Conservation (phyloP, 257 asterid genomes). For the Rehmannia glutinosa region DNA sequence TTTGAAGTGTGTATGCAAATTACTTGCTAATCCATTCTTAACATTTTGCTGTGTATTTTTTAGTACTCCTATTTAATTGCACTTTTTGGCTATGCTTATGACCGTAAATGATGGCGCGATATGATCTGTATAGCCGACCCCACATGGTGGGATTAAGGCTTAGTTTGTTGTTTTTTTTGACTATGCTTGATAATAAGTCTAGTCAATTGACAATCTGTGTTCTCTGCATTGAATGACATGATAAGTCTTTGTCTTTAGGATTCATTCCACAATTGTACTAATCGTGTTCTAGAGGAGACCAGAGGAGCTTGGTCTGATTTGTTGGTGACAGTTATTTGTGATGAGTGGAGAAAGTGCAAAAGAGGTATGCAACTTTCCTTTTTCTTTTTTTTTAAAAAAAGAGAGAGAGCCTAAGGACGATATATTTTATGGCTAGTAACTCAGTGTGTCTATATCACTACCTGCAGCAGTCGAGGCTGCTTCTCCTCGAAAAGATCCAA, state of each 20-base stretch:
- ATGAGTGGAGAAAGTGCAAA: conserved; percentile 99
- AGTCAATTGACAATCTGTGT: neutral
- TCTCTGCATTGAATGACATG: conserved; percentile 19
- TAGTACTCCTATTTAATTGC: neutral
- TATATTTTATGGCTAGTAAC: conserved; percentile 7
- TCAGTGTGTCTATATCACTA: conserved; percentile 6
- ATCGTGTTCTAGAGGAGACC: conserved; percentile 67
- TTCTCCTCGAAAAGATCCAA: conserved; percentile 88
- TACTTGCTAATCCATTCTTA: neutral
- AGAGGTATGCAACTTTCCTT: conserved; percentile 45
- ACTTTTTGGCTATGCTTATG: too few species aligned
- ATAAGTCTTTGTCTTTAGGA: conserved; percentile 42
- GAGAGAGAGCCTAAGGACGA: neutral
- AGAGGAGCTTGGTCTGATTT: conserved; percentile 88
- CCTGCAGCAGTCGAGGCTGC: conserved; percentile 84
- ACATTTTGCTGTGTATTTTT: neutral
- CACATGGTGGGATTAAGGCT: too few species aligned
- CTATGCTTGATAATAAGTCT: conserved; percentile 13
- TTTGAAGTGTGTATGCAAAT: neutral
- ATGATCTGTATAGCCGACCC: too few species aligned
- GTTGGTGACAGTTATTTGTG: conserved; percentile 57
- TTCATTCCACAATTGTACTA: conserved; percentile 49
- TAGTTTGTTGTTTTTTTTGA: too few species aligned
- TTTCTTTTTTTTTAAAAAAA: neutral
- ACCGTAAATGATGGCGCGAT: too few species aligned